A percentile compares a stretch with the other conserved stretches of the same genome.
Conservation (phyloP, 75 land plant species). For the Selaginella tamariscina region DNA sequence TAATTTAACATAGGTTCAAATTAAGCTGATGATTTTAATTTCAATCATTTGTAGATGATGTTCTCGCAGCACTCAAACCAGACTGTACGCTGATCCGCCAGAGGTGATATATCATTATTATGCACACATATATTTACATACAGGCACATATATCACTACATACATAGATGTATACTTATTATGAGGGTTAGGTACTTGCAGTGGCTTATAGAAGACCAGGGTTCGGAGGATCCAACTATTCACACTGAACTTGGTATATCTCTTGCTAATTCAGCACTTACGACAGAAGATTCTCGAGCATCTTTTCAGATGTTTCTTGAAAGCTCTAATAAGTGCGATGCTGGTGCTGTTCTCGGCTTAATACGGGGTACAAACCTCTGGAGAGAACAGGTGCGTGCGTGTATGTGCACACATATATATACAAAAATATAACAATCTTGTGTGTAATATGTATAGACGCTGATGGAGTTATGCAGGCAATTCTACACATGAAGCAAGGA, state of each 20-base stretch:
- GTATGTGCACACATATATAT: too few species aligned
- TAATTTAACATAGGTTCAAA: neutral
- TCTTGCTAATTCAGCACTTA: constrained; percentile 65
- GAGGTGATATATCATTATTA: constrained; percentile 37
- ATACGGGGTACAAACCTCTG: constrained; percentile 80
- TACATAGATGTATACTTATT: neutral
- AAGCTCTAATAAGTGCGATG: constrained; percentile 84
- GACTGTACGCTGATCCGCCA: constrained; percentile 58
- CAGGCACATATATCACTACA: neutral
- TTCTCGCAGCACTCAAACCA: constrained; percentile 50
- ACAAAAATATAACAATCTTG: constrained; percentile 2
- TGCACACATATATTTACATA: neutral
- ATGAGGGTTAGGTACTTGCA: constrained; percentile 57
- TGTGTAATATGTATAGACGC: neutral
- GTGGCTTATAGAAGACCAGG: constrained; percentile 96
- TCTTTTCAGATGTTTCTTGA: constrained; percentile 61
- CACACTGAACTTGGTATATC: constrained; percentile 84
- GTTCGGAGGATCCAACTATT: constrained; percentile 49
- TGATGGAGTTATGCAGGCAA: constrained; percentile 44
- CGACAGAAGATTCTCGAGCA: constrained; percentile 4
- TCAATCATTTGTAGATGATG: constrained; percentile 44
- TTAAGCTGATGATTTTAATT: neutral
- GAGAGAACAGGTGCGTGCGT: constrained; percentile 97
- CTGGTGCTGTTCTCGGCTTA: constrained; percentile 65
- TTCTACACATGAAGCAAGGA: constrained; percentile 74